Conservation (phyloP, 1,284 basidiomycete species). For the Ceratobasidium sp. region DNA sequence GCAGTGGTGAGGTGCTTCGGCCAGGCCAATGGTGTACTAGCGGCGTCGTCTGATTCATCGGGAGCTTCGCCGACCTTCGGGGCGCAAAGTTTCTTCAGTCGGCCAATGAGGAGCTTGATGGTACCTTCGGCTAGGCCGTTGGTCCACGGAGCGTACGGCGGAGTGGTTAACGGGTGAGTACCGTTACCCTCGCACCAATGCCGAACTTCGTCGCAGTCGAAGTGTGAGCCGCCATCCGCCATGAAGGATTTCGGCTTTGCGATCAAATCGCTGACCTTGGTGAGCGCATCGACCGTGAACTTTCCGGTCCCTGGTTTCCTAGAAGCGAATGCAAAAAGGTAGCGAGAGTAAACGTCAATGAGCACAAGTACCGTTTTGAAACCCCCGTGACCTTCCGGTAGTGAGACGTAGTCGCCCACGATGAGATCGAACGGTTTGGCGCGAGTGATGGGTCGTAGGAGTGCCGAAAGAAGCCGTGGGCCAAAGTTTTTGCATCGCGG, state of each 20-base stretch:
- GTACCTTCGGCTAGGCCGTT: conserved; percentile 55
- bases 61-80: conserved; percentile 51
- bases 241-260: conserved; percentile 53
- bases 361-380: conserved; percentile 48
- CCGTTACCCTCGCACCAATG: conserved; percentile 49
- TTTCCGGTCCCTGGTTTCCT: conserved; percentile 43
- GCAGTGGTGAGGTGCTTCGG: conserved; percentile 42
- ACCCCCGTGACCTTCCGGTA: conserved; percentile 14
- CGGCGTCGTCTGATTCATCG: not conserved
- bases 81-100: conserved; percentile 52
- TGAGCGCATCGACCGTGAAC: conserved; percentile 11
- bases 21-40: conserved; percentile 37
- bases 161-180: conserved; percentile 47
- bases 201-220: conserved; percentile 53
- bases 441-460: conserved; percentile 29
- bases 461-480: conserved; percentile 3
- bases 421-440: conserved; percentile 25
- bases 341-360: conserved; percentile 50
- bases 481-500: conserved; percentile 42
- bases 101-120: conserved; percentile 49
- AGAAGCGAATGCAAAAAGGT: conserved; percentile 48
- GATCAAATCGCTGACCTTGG: not conserved
- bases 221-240: conserved; percentile 57
- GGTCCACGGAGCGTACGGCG: conserved; percentile 59
- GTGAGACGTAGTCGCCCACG: conserved; percentile 36